Evolutionary conservation across 2,329 filamentous ascomycete genomes (phyloP).

Genomic region (Microdochium bolleyi): DNA sequence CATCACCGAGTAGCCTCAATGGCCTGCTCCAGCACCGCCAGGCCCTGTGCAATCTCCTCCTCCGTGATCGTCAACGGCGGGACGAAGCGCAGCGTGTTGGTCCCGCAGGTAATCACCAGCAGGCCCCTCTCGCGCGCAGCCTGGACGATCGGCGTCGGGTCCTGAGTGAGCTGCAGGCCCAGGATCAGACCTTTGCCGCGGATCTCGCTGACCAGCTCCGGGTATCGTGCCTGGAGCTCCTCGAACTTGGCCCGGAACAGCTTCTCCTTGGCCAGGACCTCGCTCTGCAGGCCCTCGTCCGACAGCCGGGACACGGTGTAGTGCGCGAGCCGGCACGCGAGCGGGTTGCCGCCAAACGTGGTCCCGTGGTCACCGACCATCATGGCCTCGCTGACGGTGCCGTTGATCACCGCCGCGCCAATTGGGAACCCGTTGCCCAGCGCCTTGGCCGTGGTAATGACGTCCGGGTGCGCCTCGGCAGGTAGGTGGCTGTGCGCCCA

Average conservation of each 20-base stretch:
- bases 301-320: conserved; percentile 75
- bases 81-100: conserved; percentile 87
- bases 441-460: conserved; percentile 91
- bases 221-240: conserved; percentile 41
- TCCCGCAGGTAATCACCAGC: conserved; percentile 85
- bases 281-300: conserved; percentile 59
- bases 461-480: conserved; percentile 79
- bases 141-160: conserved; percentile 68
- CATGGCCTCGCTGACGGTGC: conserved; percentile 58
- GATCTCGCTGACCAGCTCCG: conserved; percentile 67
- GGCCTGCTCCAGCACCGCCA: conserved; percentile 66
- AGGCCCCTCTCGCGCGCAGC: conserved; percentile 83
- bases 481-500: conserved; percentile 79
- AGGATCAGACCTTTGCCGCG: conserved; percentile 80
- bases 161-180: conserved; percentile 71
- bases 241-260: conserved; percentile 41
- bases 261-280: conserved; percentile 58
- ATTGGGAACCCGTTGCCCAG: conserved; percentile 96
- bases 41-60: conserved; percentile 69
- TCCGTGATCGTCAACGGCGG: conserved; percentile 77
- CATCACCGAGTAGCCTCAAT: conserved; percentile 35
- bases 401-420: conserved; percentile 63
- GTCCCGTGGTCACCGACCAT: conserved; percentile 79
- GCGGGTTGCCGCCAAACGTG: conserved; percentile 87
- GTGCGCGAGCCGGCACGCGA: conserved; percentile 77